These are phyloP conservation scores for Rostrohypoxylon terebratum DNA, from an alignment of 495 filamentous ascomycete species.

Conservation along the genomic window DNA sequence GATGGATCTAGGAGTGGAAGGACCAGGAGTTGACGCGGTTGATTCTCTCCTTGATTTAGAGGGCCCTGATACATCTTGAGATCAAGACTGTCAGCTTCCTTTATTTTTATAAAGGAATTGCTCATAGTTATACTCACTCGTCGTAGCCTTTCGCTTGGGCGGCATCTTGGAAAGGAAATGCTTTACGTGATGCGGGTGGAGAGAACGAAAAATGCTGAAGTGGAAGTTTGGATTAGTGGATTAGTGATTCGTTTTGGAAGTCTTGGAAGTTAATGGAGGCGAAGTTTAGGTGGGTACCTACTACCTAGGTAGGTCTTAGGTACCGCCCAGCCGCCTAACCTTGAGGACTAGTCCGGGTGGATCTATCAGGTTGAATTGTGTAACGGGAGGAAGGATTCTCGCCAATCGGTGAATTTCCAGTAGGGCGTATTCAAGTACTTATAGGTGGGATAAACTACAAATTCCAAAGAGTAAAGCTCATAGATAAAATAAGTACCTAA, in stretches of 20 bases:
- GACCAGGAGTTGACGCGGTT: constrained; percentile 74
- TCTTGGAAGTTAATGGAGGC: constrained; percentile 11
- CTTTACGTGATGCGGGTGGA: background rate
- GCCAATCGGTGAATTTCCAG: constrained; percentile 42
- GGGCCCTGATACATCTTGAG: constrained; percentile 63
- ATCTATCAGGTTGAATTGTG: background rate
- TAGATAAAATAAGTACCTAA: background rate
- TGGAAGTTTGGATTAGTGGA: background rate
- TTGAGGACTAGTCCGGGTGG: background rate
- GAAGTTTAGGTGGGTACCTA: constrained; percentile 14
- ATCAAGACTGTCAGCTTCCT: constrained; percentile 53
- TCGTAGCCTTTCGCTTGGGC: constrained; percentile 80
- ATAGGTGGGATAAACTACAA: background rate
- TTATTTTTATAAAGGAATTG: constrained; percentile 24
- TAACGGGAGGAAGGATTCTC: background rate
- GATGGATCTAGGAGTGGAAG: constrained; percentile 72
- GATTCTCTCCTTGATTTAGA: constrained; percentile 68
- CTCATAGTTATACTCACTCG: constrained; percentile 53
- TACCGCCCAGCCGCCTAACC: too few species aligned
- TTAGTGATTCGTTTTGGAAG: background rate
- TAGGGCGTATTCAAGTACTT: background rate
- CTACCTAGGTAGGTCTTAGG: too few species aligned
- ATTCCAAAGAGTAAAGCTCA: background rate
- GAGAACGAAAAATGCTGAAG: constrained; percentile 16
- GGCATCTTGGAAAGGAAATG: constrained; percentile 65